phyloP scores from a whole-genome alignment of 805 yeast genomes.

The Candida corydali region DNA sequence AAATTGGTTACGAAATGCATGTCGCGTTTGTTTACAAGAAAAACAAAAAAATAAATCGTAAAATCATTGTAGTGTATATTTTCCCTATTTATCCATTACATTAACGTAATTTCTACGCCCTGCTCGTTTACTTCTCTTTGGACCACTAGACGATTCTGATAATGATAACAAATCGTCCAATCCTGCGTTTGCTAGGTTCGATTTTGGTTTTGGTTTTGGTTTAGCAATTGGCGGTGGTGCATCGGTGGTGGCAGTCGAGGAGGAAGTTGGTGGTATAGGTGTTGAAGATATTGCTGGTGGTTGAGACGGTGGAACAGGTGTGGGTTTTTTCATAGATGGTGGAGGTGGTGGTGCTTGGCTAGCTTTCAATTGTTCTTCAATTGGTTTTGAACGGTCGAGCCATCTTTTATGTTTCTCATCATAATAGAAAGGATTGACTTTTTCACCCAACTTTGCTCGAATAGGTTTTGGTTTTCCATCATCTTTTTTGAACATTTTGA shows the following conservation, averaged over 20 bases:
- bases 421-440: constrained; percentile 59
- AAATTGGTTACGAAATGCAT: too few species aligned
- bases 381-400: constrained; percentile 68
- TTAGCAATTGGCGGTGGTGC: constrained; percentile 10
- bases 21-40: too few species aligned
- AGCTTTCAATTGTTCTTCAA: constrained; percentile 56
- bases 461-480: constrained; percentile 70
- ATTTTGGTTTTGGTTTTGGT: constrained; percentile 9
- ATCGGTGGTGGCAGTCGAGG: constrained; percentile 5
- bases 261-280: neutral
- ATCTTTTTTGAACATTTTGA: constrained; percentile 38
- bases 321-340: constrained; percentile 22
- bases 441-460: constrained; percentile 83
- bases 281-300: neutral
- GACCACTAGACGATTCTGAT: constrained; percentile 19
- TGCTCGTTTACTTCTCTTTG: constrained; percentile 24
- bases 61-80: too few species aligned
- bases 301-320: constrained; percentile 6
- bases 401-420: constrained; percentile 85
- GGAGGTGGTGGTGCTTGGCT: constrained; percentile 71
- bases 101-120: constrained; percentile 33
- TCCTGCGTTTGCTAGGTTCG: constrained; percentile 36
- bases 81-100: constrained; percentile 20
- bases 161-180: constrained; percentile 37
- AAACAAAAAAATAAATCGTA: too few species aligned